These are phyloP conservation scores for Verbena officinalis DNA, from an alignment of 257 asterid genomes.

Conservation along the genomic window DNA sequence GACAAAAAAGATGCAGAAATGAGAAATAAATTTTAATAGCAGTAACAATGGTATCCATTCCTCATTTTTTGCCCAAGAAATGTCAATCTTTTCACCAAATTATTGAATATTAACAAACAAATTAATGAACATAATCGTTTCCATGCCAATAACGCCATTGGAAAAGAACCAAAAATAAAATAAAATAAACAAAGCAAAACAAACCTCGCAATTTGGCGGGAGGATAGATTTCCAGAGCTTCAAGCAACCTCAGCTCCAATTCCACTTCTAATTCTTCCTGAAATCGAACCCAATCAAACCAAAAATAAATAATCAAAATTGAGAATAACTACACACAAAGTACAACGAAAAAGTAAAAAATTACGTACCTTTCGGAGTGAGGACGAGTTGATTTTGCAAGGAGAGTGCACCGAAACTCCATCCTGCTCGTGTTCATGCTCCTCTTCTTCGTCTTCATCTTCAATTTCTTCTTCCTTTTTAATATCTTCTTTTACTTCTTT, in stretches of 20 bases:
- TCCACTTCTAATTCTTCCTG: slow-evolving; percentile 91
- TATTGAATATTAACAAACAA: not conserved
- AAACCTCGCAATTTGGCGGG: slow-evolving; percentile 82
- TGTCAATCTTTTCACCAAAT: not conserved
- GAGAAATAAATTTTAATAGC: not conserved
- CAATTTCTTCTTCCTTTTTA: slow-evolving; percentile 37
- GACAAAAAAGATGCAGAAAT: not conserved
- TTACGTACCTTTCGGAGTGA: slow-evolving; percentile 54
- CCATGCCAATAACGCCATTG: not conserved
- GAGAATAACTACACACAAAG: not conserved
- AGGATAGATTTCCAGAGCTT: slow-evolving; percentile 94
- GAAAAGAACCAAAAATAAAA: not conserved
- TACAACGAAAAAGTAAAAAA: not conserved
- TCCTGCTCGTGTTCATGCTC: slow-evolving; percentile 71
- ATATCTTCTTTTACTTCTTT: slow-evolving; percentile 47
- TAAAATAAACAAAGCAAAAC: not conserved
- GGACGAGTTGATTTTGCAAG: slow-evolving; percentile 75
- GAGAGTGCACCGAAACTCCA: slow-evolving; percentile 88
- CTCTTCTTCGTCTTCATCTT: slow-evolving; percentile 38
- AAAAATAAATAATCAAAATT: not conserved
- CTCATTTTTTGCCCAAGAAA: not conserved
- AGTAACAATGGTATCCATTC: slow-evolving; percentile 2
- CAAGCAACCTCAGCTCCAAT: slow-evolving; percentile 79
- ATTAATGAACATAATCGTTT: not conserved
- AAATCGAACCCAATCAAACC: slow-evolving; percentile 16